A percentile compares a stretch with the other conserved stretches of the same genome.
phyloP scores from a whole-genome alignment of 805 yeast species.

The Barnettozyma botsteinii region DNA sequence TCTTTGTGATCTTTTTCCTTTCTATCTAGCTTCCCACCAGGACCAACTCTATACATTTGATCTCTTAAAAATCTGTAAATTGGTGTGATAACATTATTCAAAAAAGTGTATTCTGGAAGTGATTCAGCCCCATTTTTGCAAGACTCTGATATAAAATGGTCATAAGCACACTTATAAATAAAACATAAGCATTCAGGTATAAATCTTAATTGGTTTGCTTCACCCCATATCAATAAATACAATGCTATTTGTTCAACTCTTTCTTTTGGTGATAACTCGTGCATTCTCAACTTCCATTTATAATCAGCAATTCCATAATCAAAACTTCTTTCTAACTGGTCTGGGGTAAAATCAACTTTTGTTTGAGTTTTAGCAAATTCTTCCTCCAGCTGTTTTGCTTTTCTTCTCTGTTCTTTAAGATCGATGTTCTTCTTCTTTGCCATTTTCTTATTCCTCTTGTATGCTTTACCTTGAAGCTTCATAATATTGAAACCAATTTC shows the following conservation, averaged over 20 bases:
- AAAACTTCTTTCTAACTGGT: slow-evolving; percentile 34
- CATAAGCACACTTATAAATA: slow-evolving; percentile 74
- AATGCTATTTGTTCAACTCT: slow-evolving; percentile 59
- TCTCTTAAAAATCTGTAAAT: slow-evolving; percentile 54
- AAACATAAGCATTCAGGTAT: slow-evolving; percentile 88
- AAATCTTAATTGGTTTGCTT: slow-evolving; percentile 77
- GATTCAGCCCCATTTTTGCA: slow-evolving; percentile 24
- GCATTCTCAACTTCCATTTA: slow-evolving; percentile 49
- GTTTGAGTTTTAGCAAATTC: slow-evolving; percentile 44
- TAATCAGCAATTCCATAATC: slow-evolving; percentile 70
- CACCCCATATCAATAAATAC: slow-evolving; percentile 83
- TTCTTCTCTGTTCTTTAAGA: slow-evolving; percentile 29
- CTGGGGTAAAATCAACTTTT: slow-evolving; percentile 44
- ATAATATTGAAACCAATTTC: slow-evolving; percentile 52
- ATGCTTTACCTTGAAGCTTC: slow-evolving; percentile 45
- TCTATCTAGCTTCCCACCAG: slow-evolving; percentile 36
- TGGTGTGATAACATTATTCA: slow-evolving; percentile 70
- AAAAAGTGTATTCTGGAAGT: slow-evolving; percentile 35
- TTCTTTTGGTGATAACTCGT: slow-evolving; percentile 40
- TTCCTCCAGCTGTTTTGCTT: slow-evolving; percentile 42
- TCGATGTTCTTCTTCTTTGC: slow-evolving; percentile 37
- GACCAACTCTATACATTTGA: slow-evolving; percentile 47
- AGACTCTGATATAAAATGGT: slow-evolving; percentile 46
- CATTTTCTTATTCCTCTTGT: slow-evolving; percentile 35
- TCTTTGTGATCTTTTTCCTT: slow-evolving; percentile 59